Evolutionary conservation across 2,329 filamentous ascomycete genomes (phyloP), one percentile per base, ranked within the genome.

Genomic region (Myriosclerotinia curreyana): DNA sequence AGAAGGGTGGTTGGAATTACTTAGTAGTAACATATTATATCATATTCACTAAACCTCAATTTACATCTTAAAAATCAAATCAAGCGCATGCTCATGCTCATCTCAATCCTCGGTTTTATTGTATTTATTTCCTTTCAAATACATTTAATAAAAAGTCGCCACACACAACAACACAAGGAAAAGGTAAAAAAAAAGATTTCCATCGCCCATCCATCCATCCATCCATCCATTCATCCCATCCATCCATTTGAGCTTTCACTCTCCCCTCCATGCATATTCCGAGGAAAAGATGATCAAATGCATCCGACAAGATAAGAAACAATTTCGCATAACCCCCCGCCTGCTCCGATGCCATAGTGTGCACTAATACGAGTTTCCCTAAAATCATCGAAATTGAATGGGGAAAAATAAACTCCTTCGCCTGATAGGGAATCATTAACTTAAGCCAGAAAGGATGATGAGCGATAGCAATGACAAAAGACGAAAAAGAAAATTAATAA

Each of bases 371-470:
- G 28, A 60, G 11, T n/a, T n/a, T 34, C 58, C 31, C 34, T 17
- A 58, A 31, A 31, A n/a, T 25, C 42, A 48, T 59, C 46, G 48
- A 60, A 51, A 60, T 51, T 40, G 17, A 51, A 51, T 50, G 22
- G 9, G 34, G 34, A 60, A 60, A 52, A 14, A n/a, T n/a, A n/a
- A 60, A 60, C 58, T 51, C 58, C 58, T 40, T 22, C 17, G 31
- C 58, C 58, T 60, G 34, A 50, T 51, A 28, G 58, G 40, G 51
- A 46, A 60, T 60, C 58, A 51, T 52, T 28, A n/a, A 60, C 34
- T 40, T 52, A 51, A 60, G 46, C 34, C 31, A 52, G 38, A 55
- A 40, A 40, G 28, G 42, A 46, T 38, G 28, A 34, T 34, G 38
- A 34, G 34, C 36, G 15, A 54, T 52, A n/a, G 28, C 36, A 40